Base-by-base conservation (phyloP, 139 green algal species). In the Chlorella sorokiniana region DNA sequence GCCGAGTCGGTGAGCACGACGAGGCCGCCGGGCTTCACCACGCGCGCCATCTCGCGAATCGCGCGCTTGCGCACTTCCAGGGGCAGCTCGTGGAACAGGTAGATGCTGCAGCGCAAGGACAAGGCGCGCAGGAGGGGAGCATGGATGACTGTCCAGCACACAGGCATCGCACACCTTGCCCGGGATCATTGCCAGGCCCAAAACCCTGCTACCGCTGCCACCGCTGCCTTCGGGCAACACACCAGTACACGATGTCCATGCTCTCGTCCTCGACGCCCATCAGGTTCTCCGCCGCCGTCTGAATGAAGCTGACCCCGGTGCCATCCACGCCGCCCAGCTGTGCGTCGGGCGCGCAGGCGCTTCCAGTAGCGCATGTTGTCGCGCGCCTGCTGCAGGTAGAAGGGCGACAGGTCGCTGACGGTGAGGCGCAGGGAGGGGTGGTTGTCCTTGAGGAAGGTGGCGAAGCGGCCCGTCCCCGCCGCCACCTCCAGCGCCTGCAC, bases 71-170 rank as follows among this genome's bases (percentile, higher is more conserved):
- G 86, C 22, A 87, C 84, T 4, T 87, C 71, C 25, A 79, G 68
- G 8, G 94, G 94, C 84, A 98, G 84, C 89, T 98, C 94, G 81
- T 98, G 94, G 86, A 97, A 96, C 11, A 96, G 78, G 80, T 97
- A 98, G 4, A 96, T 80, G 76, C 84, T 91, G 64, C 48, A 38
- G 2, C 7, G 71, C n/a, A 56, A 56, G 48, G 14, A 56, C 48
- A 56, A 16, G 48, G 48, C 48, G 16, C 14, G 48, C 11, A 16
- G 48, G 48, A 59, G 48, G 16, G 48, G 48, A 59, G 48, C 14
- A 59, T 59, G 48, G 48, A 16, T 11, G 48, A 16, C 11, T 11
- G 48, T 25, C 14, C 14, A 16, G 48, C 14, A 59, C 14, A 11
- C 48, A 16, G n/a, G n/a, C n/a, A n/a, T n/a, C n/a, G n/a, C n/a